Conservation (phyloP, 2,329 filamentous ascomycete genomes). For the Whalleya microplaca region DNA sequence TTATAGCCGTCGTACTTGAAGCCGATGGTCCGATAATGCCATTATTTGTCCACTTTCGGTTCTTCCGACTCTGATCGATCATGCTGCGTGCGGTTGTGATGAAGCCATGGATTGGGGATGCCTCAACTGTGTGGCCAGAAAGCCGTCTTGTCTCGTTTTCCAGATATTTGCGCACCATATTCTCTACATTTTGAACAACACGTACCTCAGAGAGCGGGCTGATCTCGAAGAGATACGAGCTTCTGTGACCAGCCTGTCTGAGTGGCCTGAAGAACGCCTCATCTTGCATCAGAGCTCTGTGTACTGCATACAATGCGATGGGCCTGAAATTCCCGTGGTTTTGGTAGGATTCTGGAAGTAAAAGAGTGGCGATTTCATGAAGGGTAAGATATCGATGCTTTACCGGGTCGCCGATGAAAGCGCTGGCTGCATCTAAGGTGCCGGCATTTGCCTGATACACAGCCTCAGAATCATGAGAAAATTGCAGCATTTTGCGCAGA, state of each 20-base stretch:
- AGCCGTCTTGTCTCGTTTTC: constrained; percentile 38
- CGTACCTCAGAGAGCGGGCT: constrained; percentile 57
- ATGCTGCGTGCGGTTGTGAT: constrained; percentile 50
- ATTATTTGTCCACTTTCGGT: constrained; percentile 52
- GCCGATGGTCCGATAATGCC: constrained; percentile 51
- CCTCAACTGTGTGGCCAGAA: neutral
- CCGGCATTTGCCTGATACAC: constrained; percentile 53
- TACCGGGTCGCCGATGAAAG: constrained; percentile 42
- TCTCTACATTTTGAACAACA: constrained; percentile 53
- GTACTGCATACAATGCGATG: constrained; percentile 68
- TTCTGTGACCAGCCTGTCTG: constrained; percentile 52
- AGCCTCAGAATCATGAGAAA: constrained; percentile 46
- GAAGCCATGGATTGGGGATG: constrained; percentile 47
- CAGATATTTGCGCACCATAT: constrained; percentile 57
- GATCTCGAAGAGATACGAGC: constrained; percentile 65
- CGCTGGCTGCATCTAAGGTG: constrained; percentile 51
- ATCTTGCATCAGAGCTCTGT: constrained; percentile 63
- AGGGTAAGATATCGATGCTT: constrained; percentile 52
- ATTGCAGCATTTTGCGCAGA: constrained; percentile 52
- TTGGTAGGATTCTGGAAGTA: constrained; percentile 45
- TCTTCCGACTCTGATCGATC: constrained; percentile 56
- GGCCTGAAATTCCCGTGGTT: constrained; percentile 45
- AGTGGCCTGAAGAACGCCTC: constrained; percentile 63
- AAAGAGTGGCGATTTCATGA: constrained; percentile 51
- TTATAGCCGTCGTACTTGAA: constrained; percentile 1